These are phyloP conservation scores for Aspergillus transmontanensis DNA, from an alignment of 2,329 filamentous ascomycete genomes.

Conservation along the genomic window DNA sequence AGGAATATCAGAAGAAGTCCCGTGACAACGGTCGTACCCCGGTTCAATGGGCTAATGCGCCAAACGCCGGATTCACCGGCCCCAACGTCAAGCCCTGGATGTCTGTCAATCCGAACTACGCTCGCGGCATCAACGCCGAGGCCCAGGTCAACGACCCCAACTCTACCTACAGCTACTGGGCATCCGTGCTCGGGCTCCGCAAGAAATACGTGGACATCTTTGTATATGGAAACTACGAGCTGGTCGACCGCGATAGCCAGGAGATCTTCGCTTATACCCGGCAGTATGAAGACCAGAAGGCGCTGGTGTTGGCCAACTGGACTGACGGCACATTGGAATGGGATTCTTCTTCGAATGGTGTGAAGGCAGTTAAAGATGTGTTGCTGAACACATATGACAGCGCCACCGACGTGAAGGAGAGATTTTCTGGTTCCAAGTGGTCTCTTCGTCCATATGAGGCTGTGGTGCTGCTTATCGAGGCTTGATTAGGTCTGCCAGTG, in stretches of 20 bases:
- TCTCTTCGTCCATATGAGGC: constrained; percentile 38
- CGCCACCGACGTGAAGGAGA: constrained; percentile 19
- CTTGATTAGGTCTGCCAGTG: not conserved
- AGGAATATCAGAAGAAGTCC: constrained; percentile 44
- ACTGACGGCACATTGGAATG: constrained; percentile 35
- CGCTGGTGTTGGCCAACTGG: constrained; percentile 40
- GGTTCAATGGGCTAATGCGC: constrained; percentile 67
- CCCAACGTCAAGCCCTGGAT: constrained; percentile 66
- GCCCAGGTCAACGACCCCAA: constrained; percentile 39
- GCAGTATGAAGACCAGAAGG: constrained; percentile 35
- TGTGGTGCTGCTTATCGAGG: constrained; percentile 29
- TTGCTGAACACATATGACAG: constrained; percentile 37
- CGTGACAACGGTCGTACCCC: constrained; percentile 72
- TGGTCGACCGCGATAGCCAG: constrained; percentile 55
- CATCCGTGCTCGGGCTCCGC: constrained; percentile 59
- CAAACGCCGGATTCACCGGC: constrained; percentile 67
- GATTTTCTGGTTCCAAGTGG: constrained; percentile 31
- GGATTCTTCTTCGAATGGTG: constrained; percentile 32
- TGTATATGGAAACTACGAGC: constrained; percentile 66
- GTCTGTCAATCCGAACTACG: constrained; percentile 65
- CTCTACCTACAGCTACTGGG: constrained; percentile 66
- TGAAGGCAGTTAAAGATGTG: constrained; percentile 30
- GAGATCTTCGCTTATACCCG: constrained; percentile 61
- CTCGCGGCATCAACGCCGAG: constrained; percentile 61
- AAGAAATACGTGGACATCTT: constrained; percentile 65